A percentile compares a stretch with the other conserved stretches of the same genome.
These are phyloP conservation scores for Trichocladium antarcticum DNA, from an alignment of 495 filamentous ascomycete species.

Conservation along the genomic window DNA sequence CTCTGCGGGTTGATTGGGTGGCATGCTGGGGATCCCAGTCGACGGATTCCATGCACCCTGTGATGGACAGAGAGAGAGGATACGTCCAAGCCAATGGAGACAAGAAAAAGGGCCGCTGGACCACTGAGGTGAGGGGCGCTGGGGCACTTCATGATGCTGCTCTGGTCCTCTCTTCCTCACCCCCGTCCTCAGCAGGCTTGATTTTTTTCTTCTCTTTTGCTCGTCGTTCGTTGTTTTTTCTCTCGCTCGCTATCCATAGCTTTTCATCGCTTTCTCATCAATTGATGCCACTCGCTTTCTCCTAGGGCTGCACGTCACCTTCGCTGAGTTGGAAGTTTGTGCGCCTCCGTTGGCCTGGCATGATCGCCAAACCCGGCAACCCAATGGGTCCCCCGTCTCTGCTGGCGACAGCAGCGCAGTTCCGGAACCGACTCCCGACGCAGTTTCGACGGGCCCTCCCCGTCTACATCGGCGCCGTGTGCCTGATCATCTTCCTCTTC, in stretches of 20 bases:
- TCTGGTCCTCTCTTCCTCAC: background rate
- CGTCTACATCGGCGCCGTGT: conserved; percentile 26
- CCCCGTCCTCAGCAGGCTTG: background rate
- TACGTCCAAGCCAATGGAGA: background rate
- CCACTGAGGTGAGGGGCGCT: background rate
- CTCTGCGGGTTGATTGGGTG: conserved; percentile 3
- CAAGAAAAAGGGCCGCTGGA: conserved; percentile 4
- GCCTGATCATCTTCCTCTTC: conserved; percentile 33
- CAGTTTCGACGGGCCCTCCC: conserved; percentile 28
- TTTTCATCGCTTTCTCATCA: conserved; percentile 6
- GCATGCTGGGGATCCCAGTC: conserved; percentile 8
- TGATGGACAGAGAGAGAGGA: no score
- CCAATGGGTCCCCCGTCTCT: conserved; percentile 31
- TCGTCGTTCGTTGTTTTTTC: conserved; percentile 1
- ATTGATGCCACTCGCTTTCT: conserved; percentile 15
- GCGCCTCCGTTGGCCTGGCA: conserved; percentile 11
- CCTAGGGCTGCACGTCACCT: conserved; percentile 3
- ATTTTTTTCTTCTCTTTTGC: background rate
- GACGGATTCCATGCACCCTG: background rate
- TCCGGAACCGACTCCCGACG: conserved; percentile 28
- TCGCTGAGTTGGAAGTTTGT: background rate
- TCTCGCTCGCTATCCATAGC: conserved; percentile 3
- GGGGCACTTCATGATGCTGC: conserved; percentile 3
- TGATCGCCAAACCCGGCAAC: conserved; percentile 30
- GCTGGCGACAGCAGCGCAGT: conserved; percentile 26